Percentiles rank a stretch among this genome's conserved stretches.
phyloP scores from a whole-genome alignment of 805 yeast species.

The Candida coquimbonensis region DNA sequence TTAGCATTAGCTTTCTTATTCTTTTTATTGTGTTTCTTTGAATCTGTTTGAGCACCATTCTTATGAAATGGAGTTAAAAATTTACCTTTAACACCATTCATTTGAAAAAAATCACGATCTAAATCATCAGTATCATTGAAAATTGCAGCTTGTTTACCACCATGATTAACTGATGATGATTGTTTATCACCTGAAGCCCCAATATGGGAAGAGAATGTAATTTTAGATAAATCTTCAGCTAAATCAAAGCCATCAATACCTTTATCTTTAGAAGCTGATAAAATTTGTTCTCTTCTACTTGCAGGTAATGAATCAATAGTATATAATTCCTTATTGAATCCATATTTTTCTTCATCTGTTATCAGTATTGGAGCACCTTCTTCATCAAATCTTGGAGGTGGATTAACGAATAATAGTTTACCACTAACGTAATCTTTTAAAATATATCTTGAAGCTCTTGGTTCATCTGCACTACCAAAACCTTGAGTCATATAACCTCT shows the following conservation, averaged over 20 bases:
- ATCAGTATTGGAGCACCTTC: conserved; percentile 31
- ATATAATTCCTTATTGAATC: conserved; percentile 73
- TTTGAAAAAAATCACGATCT: conserved; percentile 78
- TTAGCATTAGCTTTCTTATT: conserved; percentile 54
- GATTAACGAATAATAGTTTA: conserved; percentile 72
- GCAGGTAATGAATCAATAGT: conserved; percentile 60
- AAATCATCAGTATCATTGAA: conserved; percentile 74
- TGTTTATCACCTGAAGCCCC: conserved; percentile 39
- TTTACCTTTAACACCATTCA: conserved; percentile 57
- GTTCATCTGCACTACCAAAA: conserved; percentile 93
- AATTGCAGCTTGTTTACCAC: conserved; percentile 78
- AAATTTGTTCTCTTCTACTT: conserved; percentile 63
- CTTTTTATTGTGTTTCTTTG: conserved; percentile 66
- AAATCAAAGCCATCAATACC: conserved; percentile 57
- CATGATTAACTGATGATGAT: conserved; percentile 55
- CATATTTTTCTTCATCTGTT: conserved; percentile 44
- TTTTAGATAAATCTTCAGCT: conserved; percentile 57
- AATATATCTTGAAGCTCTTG: conserved; percentile 87
- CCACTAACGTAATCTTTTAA: conserved; percentile 95
- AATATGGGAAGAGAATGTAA: conserved; percentile 76
- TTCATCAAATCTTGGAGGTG: conserved; percentile 72
- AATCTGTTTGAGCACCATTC: conserved; percentile 12
- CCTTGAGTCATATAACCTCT: conserved; percentile 98
- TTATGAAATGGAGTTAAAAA: conserved; percentile 71
- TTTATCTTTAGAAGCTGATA: conserved; percentile 52